Base-by-base conservation (phyloP, 495 filamentous ascomycete species). In the Rostrohypoxylon terebratum region DNA sequence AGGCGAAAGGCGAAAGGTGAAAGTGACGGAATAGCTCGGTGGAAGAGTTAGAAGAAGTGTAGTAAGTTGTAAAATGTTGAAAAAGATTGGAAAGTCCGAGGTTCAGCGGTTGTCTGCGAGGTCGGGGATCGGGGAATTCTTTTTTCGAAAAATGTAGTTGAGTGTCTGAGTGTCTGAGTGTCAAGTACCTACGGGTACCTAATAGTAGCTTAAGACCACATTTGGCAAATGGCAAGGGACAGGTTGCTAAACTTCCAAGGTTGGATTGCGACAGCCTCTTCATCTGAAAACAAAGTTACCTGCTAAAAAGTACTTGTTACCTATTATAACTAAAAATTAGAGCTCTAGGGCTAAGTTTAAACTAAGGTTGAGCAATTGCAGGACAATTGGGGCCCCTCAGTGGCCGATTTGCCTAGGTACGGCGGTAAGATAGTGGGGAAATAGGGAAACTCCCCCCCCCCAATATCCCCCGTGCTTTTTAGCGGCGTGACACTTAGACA, bases 81-180 rank as follows among this genome's bases (percentile, higher is more conserved):
- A 67, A 58, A 48, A 45, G 34, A 16, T 13, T 47, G 58, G 58
- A 47, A 68, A 68, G 55, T 60, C 57, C 45, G 64, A 20, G 45
- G 45, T 18, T 23, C 25, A 45, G 42, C 42, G 42, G 16, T 31
- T 36, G 50, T 33, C 45, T 60, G 66, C 71, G 66, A 69, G 42
- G 66, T 74, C 71, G 66, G 59, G 23, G 55, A 31, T 74, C 71
- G 71, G 71, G 66, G 59, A 40, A 74, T 74, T 69, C 62, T 69
- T 69, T 74, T 53, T 73, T 73, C 25, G 36, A 20, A 62, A 48
- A 28, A 48, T 48, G 16, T 4, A 54, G 16, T 18, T 2, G 16
- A 45, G 4, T 48, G 20, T 11, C 5, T 16, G 18, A 4, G 42
- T 47, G 13, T n/a, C 42, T 20, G 4, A 10, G 23, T 20, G 44